Evolutionary conservation across 805 yeast species (phyloP).

Genomic region (Debaryomyces prosopidis): DNA sequence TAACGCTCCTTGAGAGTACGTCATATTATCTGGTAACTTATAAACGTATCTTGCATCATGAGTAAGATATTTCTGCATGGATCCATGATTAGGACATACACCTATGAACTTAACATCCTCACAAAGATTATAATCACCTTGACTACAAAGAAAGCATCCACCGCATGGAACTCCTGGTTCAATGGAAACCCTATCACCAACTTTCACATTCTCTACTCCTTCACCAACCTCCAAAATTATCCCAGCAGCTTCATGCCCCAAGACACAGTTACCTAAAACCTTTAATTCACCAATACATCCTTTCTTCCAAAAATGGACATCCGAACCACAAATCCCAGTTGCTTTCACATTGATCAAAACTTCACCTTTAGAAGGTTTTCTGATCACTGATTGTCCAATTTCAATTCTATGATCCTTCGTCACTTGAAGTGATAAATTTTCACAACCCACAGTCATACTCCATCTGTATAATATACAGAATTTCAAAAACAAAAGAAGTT

Average conservation of each 20-base stretch:
- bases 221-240: constrained; percentile 49
- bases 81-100: constrained; percentile 37
- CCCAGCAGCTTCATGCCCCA: constrained; percentile 51
- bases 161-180: constrained; percentile 59
- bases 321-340: constrained; percentile 26
- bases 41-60: constrained; percentile 31
- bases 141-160: constrained; percentile 30
- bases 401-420: constrained; percentile 14
- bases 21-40: constrained; percentile 42
- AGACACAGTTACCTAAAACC: constrained; percentile 21
- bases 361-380: constrained; percentile 10
- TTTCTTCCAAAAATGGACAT: constrained; percentile 21
- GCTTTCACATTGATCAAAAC: constrained; percentile 21
- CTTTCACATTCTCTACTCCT: constrained; percentile 43
- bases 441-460: constrained; percentile 2
- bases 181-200: constrained; percentile 49
- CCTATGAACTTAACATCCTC: constrained; percentile 37
- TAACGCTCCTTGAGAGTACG: constrained; percentile 54
- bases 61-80: constrained; percentile 8
- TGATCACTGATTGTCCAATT: constrained; percentile 12
- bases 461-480: no score
- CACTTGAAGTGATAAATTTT: constrained; percentile 4
- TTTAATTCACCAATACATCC: constrained; percentile 30
- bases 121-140: constrained; percentile 44
- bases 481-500: no score